These are phyloP conservation scores for Arthrinium phaeospermum DNA, from an alignment of 2,329 filamentous ascomycete species.

Conservation along the genomic window DNA sequence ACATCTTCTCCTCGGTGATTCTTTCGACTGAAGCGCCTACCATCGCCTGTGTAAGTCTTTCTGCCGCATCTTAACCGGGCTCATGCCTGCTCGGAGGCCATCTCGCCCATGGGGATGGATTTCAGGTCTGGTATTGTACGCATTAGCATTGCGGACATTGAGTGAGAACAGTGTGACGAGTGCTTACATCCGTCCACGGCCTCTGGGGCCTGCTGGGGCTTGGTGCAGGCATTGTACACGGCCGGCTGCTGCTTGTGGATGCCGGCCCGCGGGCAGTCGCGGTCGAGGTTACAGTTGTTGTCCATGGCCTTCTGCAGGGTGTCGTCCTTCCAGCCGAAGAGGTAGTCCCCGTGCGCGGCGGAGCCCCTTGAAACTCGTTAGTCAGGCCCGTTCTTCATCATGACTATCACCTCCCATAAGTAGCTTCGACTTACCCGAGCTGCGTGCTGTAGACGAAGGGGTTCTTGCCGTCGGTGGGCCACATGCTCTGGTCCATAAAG, in stretches of 20 bases:
- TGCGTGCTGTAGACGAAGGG: constrained; percentile 52
- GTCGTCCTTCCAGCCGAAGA: constrained; percentile 58
- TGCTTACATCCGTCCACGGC: constrained; percentile 54
- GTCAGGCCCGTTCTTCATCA: too few species aligned
- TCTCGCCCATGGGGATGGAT: constrained; percentile 38
- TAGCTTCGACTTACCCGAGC: constrained; percentile 40
- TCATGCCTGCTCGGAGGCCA: constrained; percentile 27
- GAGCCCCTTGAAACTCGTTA: constrained; percentile 41
- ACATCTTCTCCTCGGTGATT: not conserved
- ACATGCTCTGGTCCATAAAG: constrained; percentile 48
- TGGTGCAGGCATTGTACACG: constrained; percentile 52
- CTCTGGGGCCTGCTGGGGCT: constrained; percentile 53
- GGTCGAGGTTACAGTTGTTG: constrained; percentile 53
- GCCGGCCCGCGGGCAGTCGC: constrained; percentile 48
- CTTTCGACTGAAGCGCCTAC: not conserved
- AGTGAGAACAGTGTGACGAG: too few species aligned
- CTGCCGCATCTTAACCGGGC: not conserved
- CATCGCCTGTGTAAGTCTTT: not conserved
- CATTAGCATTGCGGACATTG: too few species aligned
- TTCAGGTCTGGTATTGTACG: constrained; percentile 31
- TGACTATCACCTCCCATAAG: too few species aligned
- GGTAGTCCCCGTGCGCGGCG: constrained; percentile 57
- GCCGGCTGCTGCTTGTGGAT: constrained; percentile 52
- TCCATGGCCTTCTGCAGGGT: constrained; percentile 56
- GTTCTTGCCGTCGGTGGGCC: constrained; percentile 49